A percentile compares a stretch with the other conserved stretches of the same genome.
Evolutionary conservation across 495 filamentous ascomycete genomes (phyloP).

Genomic region (Trichoderma asperelloides): DNA sequence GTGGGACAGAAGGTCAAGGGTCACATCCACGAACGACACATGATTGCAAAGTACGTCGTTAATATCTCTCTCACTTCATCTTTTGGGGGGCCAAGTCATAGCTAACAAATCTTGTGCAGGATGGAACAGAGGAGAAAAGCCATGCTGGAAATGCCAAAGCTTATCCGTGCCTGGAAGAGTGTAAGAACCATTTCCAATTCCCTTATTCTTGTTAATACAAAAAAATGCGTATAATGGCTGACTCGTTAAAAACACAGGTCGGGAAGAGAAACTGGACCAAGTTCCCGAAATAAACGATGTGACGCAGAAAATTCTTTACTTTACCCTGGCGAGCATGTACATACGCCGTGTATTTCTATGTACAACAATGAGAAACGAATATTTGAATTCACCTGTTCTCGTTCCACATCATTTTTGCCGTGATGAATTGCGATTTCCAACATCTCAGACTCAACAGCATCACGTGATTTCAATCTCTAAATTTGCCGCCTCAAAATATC

Average conservation of each 20-base stretch:
- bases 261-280: conserved; percentile 86
- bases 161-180: conserved; percentile 90
- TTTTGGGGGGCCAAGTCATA: neutral
- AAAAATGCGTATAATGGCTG: neutral
- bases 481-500: neutral
- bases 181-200: conserved; percentile 37
- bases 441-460: conserved; percentile 5
- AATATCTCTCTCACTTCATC: neutral
- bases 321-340: conserved; percentile 10
- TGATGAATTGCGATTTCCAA: neutral
- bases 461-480: neutral
- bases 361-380: conserved; percentile 21
- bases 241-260: conserved; percentile 40
- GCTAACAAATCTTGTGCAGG: conserved; percentile 30
- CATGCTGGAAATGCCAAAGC: conserved; percentile 86
- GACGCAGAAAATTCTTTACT: neutral
- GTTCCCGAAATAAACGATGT: conserved; percentile 58
- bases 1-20: conserved; percentile 91
- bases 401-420: neutral
- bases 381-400: neutral
- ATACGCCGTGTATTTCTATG: conserved; percentile 17
- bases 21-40: conserved; percentile 80
- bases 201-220: neutral
- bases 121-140: conserved; percentile 83
- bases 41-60: conserved; percentile 58